These are phyloP conservation scores for Scutellaria baicalensis DNA, from an alignment of 257 asterid species.

Conservation along the genomic window DNA sequence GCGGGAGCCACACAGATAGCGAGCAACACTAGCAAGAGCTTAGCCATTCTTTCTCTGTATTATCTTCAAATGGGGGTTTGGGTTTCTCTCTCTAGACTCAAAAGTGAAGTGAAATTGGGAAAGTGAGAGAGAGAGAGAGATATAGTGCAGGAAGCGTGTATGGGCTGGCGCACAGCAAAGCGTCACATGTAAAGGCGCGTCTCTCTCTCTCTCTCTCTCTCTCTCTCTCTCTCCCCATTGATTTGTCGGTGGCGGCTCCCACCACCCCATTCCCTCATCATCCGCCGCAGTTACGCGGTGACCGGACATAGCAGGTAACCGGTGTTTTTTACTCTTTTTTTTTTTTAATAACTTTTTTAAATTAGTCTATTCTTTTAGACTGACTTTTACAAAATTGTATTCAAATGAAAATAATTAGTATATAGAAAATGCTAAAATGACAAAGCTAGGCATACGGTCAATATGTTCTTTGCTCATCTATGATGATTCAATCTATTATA, in stretches of 20 bases:
- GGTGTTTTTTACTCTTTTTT: too few relatives aligned
- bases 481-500: too few relatives aligned
- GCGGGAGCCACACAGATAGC: conserved; percentile 40
- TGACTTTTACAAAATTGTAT: too few relatives aligned
- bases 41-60: conserved; percentile 33
- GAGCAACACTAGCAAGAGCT: conserved; percentile 16
- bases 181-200: conserved; percentile 43
- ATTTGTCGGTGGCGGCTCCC: conserved; percentile 35
- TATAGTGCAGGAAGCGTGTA: conserved; percentile 6
- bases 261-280: not conserved
- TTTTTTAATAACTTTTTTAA: too few relatives aligned
- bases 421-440: too few relatives aligned
- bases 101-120: not conserved
- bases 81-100: not conserved
- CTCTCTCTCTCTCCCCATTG: not conserved
- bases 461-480: too few relatives aligned
- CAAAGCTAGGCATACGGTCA: too few relatives aligned
- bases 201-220: not conserved
- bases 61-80: not conserved
- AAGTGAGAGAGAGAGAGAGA: conserved; percentile 1
- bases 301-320: not conserved
- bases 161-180: conserved; percentile 35
- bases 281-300: conserved; percentile 17
- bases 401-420: too few relatives aligned
- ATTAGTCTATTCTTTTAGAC: too few relatives aligned